Evolutionary conservation across 495 filamentous ascomycete genomes (phyloP), one percentile per base, ranked within the genome.

Genomic region (Penicillium ochrochloron): DNA sequence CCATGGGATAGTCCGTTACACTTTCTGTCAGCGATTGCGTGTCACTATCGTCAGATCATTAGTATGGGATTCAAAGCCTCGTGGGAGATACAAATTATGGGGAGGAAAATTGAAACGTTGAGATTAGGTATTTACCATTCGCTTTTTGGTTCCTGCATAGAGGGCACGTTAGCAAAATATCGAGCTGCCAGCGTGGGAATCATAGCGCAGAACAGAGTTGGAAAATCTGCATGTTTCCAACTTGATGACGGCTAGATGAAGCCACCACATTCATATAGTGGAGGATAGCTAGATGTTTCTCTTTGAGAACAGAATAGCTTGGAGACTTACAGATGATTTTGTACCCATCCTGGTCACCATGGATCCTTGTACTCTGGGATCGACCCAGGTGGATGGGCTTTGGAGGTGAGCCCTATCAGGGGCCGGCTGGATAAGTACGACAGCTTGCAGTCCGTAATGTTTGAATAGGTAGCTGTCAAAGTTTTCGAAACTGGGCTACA

Each of bases 21-120:
- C 82, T 84, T 39, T 72, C 76, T 57, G 80, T 85, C 56, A 84
- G 67, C 34, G 82, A 84, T 72, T 82, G 78, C 6, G 80, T 82
- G 60, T 82, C 80, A 72, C 80, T 81, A 51, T 63, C 33, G 34
- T 61, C 50, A 48, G 37, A 59, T 12, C 15, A 57, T 68, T 58
- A 66, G 61, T 50, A 59, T 60, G 14, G 33, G 17, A 35, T 17
- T 17, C 12, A 17, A 34, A 21, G 8, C 15, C 4, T 37, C 27
- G 12, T 15, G 0, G 25, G n/a, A 37, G 29, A 15, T 9, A 7
- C 53, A 23, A 2, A 35, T 27, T 27, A 4, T 27, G 15, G 5
- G 17, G 5, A 14, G 4, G 17, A 41, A 14, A 29, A 27, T 17
- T 15, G 10, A 11, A 33, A 33, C n/a, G 3, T 54, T 31, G 27